These are phyloP conservation scores for Patellifolia procumbens DNA, from an alignment of 179 eudicot species.

Conservation along the genomic window DNA sequence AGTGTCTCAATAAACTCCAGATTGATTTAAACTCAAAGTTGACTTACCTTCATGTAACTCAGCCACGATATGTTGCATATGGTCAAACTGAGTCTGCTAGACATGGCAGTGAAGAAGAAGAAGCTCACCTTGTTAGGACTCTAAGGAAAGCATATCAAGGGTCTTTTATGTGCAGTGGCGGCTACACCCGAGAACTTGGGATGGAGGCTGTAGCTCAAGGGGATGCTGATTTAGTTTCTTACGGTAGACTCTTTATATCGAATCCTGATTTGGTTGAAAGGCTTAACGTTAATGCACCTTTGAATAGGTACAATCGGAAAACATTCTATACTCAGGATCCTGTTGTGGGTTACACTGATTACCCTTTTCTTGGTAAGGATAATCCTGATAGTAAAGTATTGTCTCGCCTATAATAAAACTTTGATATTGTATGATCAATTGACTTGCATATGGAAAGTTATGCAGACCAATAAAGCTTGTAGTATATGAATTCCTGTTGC, in stretches of 20 bases:
- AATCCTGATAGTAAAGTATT: conserved; percentile 10
- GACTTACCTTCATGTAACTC: conserved; percentile 71
- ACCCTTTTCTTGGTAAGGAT: conserved; percentile 51
- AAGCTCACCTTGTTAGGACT: conserved; percentile 47
- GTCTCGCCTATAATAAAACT: conserved; percentile 25
- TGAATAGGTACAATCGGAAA: conserved; percentile 55
- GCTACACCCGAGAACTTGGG: conserved; percentile 59
- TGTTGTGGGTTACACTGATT: conserved; percentile 76
- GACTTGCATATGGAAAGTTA: neutral
- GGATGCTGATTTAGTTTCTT: conserved; percentile 75
- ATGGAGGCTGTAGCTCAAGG: conserved; percentile 65
- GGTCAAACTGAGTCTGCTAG: conserved; percentile 59
- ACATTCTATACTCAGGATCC: conserved; percentile 84
- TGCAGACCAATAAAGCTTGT: neutral
- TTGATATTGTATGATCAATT: neutral
- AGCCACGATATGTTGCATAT: conserved; percentile 69
- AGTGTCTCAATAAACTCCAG: conserved; percentile 62
- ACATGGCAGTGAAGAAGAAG: conserved; percentile 61
- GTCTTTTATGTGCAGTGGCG: conserved; percentile 72
- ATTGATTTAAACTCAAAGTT: conserved; percentile 37
- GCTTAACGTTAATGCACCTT: conserved; percentile 56
- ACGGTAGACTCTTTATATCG: conserved; percentile 64
- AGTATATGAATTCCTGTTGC: neutral
- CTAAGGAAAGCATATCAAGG: conserved; percentile 56
- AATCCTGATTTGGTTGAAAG: conserved; percentile 76